Conservation (phyloP, 169 alveolate species). For the Cryptosporidium xiaoi region DNA sequence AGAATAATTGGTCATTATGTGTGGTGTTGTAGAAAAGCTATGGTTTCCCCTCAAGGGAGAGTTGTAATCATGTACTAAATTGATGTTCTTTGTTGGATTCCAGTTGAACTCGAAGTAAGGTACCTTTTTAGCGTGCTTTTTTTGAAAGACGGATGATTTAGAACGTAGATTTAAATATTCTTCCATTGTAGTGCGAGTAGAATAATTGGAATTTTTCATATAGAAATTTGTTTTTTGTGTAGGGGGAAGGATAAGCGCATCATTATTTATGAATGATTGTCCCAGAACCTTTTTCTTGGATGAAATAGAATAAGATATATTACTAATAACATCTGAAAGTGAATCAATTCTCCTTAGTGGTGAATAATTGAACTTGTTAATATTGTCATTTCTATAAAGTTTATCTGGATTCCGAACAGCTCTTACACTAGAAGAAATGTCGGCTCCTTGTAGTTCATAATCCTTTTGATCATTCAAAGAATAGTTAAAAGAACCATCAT, state of each 20-base stretch:
- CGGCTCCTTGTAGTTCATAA: neutral
- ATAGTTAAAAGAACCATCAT: neutral
- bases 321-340: conserved; percentile 44
- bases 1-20: neutral
- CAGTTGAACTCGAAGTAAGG: conserved; percentile 27
- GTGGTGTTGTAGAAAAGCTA: neutral
- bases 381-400: neutral
- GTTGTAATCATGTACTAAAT: neutral
- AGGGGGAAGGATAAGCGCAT: neutral
- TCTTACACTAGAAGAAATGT: conserved; percentile 1
- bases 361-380: neutral
- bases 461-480: neutral
- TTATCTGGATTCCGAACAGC: neutral
- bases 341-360: conserved; percentile 1
- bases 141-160: neutral
- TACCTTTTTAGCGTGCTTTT: neutral
- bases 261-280: neutral
- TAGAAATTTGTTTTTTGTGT: neutral
- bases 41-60: neutral
- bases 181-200: neutral
- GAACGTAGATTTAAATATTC: neutral
- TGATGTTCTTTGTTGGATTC: conserved; percentile 8
- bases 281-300: neutral
- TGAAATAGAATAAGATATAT: conserved; percentile 14
- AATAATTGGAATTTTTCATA: neutral